Base-by-base conservation (phyloP, 192 early-diverging fungal species). In the Phycomyces nitens region DNA sequence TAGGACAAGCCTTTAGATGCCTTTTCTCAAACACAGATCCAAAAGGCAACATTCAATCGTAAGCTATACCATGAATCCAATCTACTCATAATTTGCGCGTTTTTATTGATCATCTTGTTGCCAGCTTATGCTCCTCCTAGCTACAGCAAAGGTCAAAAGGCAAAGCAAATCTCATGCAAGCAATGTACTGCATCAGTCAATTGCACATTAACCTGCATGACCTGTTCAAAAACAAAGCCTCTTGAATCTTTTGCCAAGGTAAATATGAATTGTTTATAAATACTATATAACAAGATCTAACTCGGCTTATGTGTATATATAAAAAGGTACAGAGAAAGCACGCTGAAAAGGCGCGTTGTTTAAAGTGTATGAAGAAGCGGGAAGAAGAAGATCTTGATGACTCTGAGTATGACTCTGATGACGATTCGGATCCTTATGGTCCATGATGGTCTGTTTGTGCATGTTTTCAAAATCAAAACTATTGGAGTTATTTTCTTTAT, bases 281-380 rank as follows among this genome's bases (percentile, higher is more conserved):
- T 34, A 34, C 29, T n/a, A n/a, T n/a, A n/a, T n/a, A n/a, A n/a
- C n/a, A n/a, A 20, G 26, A 20, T 14, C 14, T 23, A 22, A 1
- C 12, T 14, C 12, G 2, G 44, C 11, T 14, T 11, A 1, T 14
- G 2, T 14, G 44, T 47, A 18, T 3, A 47, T n/a, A 22, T 22
- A 12, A 27, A 24, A 10, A 78, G 76, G 67, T 68, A 12, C 77
- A 79, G 53, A 64, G 77, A 0, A 73, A 54, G 24, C 69, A 79
- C n/a, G 75, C 74, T 2, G 77, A 79, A 57, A 68, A 69, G 15
- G 77, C 77, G 2, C 41, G 75, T 0, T 79, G 77, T n/a, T 44
- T 72, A 1, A 16, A 43, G 12, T 79, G 77, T 21, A 77, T 76
- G 65, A 60, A 73, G 58, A 75, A 76, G 52, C 65, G 69, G 26